Evolutionary conservation across 495 filamentous ascomycete species (phyloP).

Genomic region (Penicillium parvum): DNA sequence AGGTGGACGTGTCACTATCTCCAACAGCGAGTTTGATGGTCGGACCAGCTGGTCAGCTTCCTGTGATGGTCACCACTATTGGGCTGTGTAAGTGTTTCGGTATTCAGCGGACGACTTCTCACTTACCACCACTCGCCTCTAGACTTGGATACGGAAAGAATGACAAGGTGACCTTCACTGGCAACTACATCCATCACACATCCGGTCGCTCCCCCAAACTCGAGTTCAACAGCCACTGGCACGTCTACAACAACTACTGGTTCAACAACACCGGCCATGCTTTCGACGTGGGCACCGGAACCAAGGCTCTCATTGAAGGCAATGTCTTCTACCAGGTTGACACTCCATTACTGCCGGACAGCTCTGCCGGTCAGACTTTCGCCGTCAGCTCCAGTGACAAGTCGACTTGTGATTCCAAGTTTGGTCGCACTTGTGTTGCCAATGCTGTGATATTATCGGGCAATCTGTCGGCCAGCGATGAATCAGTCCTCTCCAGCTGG

Average conservation of each 20-base stretch:
- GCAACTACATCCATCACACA: conserved; percentile 47
- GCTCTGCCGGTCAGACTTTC: conserved; percentile 20
- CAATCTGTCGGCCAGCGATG: conserved; percentile 17
- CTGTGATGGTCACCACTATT: conserved; percentile 54
- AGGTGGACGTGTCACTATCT: conserved; percentile 30
- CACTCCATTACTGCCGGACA: conserved; percentile 19
- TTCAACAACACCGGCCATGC: conserved; percentile 33
- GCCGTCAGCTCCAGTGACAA: conserved; percentile 16
- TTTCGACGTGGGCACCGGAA: conserved; percentile 24
- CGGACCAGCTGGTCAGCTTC: conserved; percentile 45
- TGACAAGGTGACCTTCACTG: conserved; percentile 32
- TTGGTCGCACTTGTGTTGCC: conserved; percentile 26
- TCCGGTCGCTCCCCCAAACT: conserved; percentile 51
- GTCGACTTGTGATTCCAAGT: conserved; percentile 21
- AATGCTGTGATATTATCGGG: conserved; percentile 25
- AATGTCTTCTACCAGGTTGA: conserved; percentile 31
- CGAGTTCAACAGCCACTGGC: conserved; percentile 42
- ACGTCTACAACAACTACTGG: conserved; percentile 38
- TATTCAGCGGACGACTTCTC: not conserved
- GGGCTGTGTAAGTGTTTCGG: conserved; percentile 34
- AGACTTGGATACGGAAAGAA: conserved; percentile 28
- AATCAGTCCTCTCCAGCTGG: conserved; percentile 22
- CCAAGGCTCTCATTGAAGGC: conserved; percentile 26
- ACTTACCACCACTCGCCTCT: not conserved
- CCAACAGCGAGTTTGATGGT: conserved; percentile 48